Base-by-base conservation (phyloP, 768 basidiomycete species). In the Clathrus columnatus region DNA sequence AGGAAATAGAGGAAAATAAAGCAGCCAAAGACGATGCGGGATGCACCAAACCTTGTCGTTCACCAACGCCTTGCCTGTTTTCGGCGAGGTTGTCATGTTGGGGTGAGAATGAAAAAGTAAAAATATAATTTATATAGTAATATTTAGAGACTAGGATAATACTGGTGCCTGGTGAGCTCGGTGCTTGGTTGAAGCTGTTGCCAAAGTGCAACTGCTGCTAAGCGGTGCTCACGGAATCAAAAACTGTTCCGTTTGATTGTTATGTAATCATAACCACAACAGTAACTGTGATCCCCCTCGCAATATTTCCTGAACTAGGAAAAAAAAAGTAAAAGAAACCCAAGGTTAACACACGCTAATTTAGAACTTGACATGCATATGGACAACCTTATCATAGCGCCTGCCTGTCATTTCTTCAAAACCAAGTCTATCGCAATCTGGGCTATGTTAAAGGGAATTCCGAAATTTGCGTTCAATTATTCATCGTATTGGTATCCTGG, bases 31-130 rank as follows among this genome's bases (percentile, higher is more conserved):
- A 32, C 1, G 5, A 48, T 48, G 45, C 41, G 16, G 42, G 18
- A 17, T 20, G 41, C 10, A n/a, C 3, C 53, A 8, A 20, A 55
- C 54, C 54, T 55, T 55, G 46, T 55, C 54, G 21, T 55, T 30
- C 27, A 55, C 32, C 45, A 55, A 28, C 16, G 48, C 21, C 44
- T 55, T 55, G 26, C 45, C 45, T 23, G n/a, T 47, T 48, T 10
- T 55, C 44, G 18, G 26, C 46, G 4, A 29, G 36, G 36, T 14
- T 14, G 14, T 36, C 36, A n/a, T 11, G n/a, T 8, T 36, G 36
- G 36, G n/a, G 36, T 36, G 36, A 36, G 36, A 36, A 36, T 36
- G 36, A 11, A 8, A 4, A 36, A 36, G n/a, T 11, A 36, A 36
- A 4, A 36, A 36, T 36, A 36, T 36, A 11, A n/a, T n/a, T 2